These are phyloP conservation scores for Aspergillus japonicus DNA, from an alignment of 2,329 filamentous ascomycete species.

Conservation along the genomic window DNA sequence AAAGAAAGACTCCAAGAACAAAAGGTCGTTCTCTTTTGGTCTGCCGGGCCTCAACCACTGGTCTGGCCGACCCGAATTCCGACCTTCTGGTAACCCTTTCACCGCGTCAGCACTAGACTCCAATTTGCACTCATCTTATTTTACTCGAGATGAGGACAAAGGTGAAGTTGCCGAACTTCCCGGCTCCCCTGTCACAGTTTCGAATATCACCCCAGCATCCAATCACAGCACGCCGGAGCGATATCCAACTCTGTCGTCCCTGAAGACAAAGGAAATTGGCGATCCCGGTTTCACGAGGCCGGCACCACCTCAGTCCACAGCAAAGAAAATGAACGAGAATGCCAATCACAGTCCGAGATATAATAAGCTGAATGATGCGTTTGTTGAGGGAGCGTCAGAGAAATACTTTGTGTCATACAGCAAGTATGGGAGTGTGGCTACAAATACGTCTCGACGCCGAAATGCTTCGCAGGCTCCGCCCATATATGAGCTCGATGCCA, in stretches of 20 bases:
- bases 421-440: slow-evolving; percentile 16
- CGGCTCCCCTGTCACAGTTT: slow-evolving; percentile 13
- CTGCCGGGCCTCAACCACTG: slow-evolving; percentile 20
- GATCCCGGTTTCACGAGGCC: not conserved
- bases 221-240: slow-evolving; percentile 23
- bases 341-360: not conserved
- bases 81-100: slow-evolving; percentile 21
- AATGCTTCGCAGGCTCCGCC: slow-evolving; percentile 19
- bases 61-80: slow-evolving; percentile 15
- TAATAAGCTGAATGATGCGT: slow-evolving; percentile 2
- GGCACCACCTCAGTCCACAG: not conserved
- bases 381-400: slow-evolving; percentile 15
- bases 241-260: slow-evolving; percentile 25
- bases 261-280: slow-evolving; percentile 23
- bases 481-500: slow-evolving; percentile 36
- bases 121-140: not conserved
- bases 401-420: slow-evolving; percentile 26
- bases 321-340: not conserved
- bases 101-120: slow-evolving; percentile 13
- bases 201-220: slow-evolving; percentile 19
- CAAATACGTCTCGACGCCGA: slow-evolving; percentile 22
- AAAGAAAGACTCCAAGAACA: slow-evolving; percentile 18
- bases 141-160: slow-evolving; percentile 1
- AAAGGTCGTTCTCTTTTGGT: slow-evolving; percentile 19
- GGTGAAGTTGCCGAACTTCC: slow-evolving; percentile 15